These are phyloP conservation scores for Ganoderma sinense DNA, from an alignment of 1,284 basidiomycete genomes.

Conservation along the genomic window DNA sequence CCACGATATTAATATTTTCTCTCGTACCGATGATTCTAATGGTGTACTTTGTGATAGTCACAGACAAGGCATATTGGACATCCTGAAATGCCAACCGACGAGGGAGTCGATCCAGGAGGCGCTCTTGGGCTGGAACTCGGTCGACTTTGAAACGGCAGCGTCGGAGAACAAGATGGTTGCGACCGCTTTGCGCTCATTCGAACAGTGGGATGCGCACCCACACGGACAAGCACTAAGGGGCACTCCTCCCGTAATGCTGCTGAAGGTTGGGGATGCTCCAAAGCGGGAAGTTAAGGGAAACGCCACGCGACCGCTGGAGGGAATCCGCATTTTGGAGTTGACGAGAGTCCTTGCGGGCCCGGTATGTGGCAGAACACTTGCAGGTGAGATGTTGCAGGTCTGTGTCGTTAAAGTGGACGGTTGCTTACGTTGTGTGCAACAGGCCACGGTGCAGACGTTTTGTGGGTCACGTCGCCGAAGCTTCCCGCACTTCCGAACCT, in stretches of 20 bases:
- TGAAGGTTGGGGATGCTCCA: conserved; percentile 58
- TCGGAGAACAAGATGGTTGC: conserved; percentile 58
- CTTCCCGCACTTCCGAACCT: conserved; percentile 62
- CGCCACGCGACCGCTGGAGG: conserved; percentile 49
- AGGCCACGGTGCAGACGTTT: conserved; percentile 70
- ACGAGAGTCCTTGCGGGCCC: conserved; percentile 69
- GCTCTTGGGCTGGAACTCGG: conserved; percentile 52
- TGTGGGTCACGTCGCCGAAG: conserved; percentile 62
- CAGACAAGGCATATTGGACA: conserved; percentile 56
- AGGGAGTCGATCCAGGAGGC: conserved; percentile 49
- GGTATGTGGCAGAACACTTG: conserved; percentile 61
- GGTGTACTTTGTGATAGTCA: conserved; percentile 47
- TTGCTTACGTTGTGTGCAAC: conserved; percentile 5
- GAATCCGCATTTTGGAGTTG: conserved; percentile 63
- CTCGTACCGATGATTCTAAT: not conserved
- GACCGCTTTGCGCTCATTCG: conserved; percentile 58
- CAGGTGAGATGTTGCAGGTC: conserved; percentile 45
- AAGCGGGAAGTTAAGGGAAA: conserved; percentile 36
- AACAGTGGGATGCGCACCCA: conserved; percentile 58
- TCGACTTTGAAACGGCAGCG: conserved; percentile 60
- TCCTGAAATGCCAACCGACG: conserved; percentile 49
- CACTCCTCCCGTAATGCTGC: conserved; percentile 52
- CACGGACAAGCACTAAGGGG: conserved; percentile 51
- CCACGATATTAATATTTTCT: no score
- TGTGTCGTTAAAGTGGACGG: not conserved